Base-by-base conservation (phyloP, 2,329 filamentous ascomycete genomes). In the Claviceps spartinae region DNA sequence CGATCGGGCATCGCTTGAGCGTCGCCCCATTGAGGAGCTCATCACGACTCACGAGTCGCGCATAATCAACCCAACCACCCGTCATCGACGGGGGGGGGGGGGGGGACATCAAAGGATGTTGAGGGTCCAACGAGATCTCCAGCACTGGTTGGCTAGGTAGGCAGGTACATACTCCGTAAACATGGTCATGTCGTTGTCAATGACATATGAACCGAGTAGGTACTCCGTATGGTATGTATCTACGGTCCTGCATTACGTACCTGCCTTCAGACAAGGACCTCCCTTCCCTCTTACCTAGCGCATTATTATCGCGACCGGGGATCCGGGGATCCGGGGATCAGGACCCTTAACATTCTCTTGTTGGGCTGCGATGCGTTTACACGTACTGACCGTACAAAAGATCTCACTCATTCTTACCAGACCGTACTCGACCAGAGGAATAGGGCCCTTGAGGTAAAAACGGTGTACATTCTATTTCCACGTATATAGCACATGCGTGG, bases 1-100 rank as follows among this genome's bases (percentile, higher is more conserved):
- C 36, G 22, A 36, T 52, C 43, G 47, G 51, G 51, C 51, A 52
- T 41, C 47, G 22, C 22, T 45, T 14, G 13, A 42, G 24, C 24
- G 16, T 47, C 18, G 34, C 46, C 45, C 51, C 11, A 20, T 26
- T 22, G 18, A 37, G 41, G 22, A 30, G 51, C 47, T 49, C 9
- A 11, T 11, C 30, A 34, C 9, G 9, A 34, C 30, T 34, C 8
- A 45, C 51, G 45, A 48, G 38, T 52, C 45, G 50, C 46, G 45
- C 40, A 49, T n/a, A 24, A 16, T 20, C 16, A 26, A 22, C 24
- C 43, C 24, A 20, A 43, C 49, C 41, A 50, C 4, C 24, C 18
- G 8, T 18, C n/a, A 46, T 34, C 16, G 6, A 45, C 22, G 13
- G 26, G 30, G 38, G 30, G 22, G 22, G 22, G 20, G 20, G 20